Percentiles rank a stretch among this genome's conserved stretches.
Conservation (phyloP, 768 basidiomycete species). For the Mycena rosella region DNA sequence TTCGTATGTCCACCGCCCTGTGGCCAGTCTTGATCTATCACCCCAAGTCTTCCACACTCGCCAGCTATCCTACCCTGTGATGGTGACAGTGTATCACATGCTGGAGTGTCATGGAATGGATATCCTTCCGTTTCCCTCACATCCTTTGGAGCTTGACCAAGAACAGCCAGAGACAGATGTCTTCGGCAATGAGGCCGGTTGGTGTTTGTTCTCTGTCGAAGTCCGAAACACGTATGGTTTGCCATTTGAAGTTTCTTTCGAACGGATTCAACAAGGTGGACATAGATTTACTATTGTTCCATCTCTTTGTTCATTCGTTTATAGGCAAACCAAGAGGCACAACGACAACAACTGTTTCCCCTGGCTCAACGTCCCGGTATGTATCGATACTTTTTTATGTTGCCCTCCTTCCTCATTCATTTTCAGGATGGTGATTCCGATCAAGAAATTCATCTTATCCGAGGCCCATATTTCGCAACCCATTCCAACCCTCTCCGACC, state of each 20-base stretch:
- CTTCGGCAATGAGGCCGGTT: slow-evolving; percentile 67
- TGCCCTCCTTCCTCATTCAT: slow-evolving; percentile 3
- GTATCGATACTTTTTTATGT: slow-evolving; percentile 34
- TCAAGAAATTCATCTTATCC: slow-evolving; percentile 76
- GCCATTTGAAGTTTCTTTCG: slow-evolving; percentile 91
- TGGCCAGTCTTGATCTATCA: slow-evolving; percentile 44
- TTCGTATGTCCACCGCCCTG: slow-evolving; percentile 69
- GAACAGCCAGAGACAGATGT: slow-evolving; percentile 38
- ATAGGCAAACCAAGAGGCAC: slow-evolving; percentile 57
- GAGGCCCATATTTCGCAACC: slow-evolving; percentile 69
- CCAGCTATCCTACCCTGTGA: slow-evolving; percentile 88
- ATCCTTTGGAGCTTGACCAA: slow-evolving; percentile 41
- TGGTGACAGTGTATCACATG: slow-evolving; percentile 96
- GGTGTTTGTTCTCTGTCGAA: slow-evolving; percentile 91
- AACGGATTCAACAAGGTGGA: slow-evolving; percentile 73
- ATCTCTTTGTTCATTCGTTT: background rate
- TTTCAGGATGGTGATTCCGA: slow-evolving; percentile 73
- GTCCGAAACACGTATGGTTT: slow-evolving; percentile 93
- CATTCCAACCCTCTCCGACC: slow-evolving; percentile 87
- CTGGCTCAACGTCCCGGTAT: slow-evolving; percentile 88
- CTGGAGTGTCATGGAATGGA: slow-evolving; percentile 90
- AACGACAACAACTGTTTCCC: slow-evolving; percentile 77
- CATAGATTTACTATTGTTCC: background rate
- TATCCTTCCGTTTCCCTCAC: slow-evolving; percentile 72
- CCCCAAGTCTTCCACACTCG: slow-evolving; percentile 83